Base-by-base conservation (phyloP, 495 filamentous ascomycete species). In the Astrocystis sublimbata region DNA sequence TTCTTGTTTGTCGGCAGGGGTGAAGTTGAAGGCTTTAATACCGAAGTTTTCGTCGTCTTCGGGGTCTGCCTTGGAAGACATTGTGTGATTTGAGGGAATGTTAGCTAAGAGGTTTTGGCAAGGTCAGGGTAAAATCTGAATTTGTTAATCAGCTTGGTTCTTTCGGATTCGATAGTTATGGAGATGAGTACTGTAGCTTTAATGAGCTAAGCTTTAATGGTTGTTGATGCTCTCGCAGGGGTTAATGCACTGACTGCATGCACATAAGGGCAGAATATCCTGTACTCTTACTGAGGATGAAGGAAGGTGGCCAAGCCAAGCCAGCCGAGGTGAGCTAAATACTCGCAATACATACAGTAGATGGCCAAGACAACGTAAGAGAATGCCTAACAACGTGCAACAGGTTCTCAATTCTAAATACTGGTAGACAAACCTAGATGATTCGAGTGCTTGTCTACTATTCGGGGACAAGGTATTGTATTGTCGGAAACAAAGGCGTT, bases 1-100 rank as follows among this genome's bases (percentile, higher is more conserved):
- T 0, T 4, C 31, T 3, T 49, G 42, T 19, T 46, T 47, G 8
- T 62, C 51, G 13, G 6, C 42, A 0, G 30, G 5, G 0, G 60
- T 56, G 2, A 62, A 24, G 42, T 62, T 19, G 21, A 62, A 62
- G 17, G 52, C 60, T 5, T 30, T 46, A 12, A 9, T 36, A 15
- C 47, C n/a, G 8, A 42, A 24, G 6, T 31, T 24, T 36, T 46
- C n/a, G n/a, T n/a, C n/a, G n/a, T n/a, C n/a, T n/a, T n/a, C n/a
- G n/a, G n/a, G n/a, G n/a, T n/a, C n/a, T n/a, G n/a, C 46, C 12
- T 19, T 3, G 8, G 24, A 42, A 3, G 26, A 2, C 24, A 30
- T 45, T 17, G 13, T 43, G 28, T 17, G 1, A n/a, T 2, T 24
- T 38, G 12, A 8, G 5, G 7, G 33, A 45, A 28, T 6, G 28